These are phyloP conservation scores for Aureobasidium pullulans DNA, from an alignment of 2,329 filamentous ascomycete species.

Conservation along the genomic window DNA sequence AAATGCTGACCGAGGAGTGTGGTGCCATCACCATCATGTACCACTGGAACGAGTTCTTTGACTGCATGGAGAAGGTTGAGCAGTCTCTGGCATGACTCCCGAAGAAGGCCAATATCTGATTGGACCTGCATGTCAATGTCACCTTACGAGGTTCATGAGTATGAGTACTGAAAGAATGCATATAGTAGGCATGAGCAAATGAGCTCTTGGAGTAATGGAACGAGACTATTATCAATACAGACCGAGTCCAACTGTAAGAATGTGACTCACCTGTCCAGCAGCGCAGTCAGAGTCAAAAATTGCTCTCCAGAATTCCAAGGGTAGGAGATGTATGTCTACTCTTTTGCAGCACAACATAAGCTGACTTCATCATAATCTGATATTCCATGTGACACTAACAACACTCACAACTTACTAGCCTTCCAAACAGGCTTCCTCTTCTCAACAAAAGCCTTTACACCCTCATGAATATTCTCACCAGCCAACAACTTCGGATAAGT, in stretches of 20 bases:
- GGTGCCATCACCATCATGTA: slow-evolving; percentile 44
- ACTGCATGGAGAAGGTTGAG: slow-evolving; percentile 43
- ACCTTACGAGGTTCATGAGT: slow-evolving; percentile 4
- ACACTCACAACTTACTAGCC: slow-evolving; percentile 30
- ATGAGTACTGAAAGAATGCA: background rate
- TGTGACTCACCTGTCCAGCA: no score
- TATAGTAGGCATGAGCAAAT: background rate
- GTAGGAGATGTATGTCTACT: no score
- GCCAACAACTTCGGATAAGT: slow-evolving; percentile 54
- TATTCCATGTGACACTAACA: no score
- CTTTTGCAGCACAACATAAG: no score
- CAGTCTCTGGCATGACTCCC: slow-evolving; percentile 17
- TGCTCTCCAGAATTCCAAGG: no score
- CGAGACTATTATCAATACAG: no score
- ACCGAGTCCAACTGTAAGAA: no score
- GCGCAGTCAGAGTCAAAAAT: no score
- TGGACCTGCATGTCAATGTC: background rate
- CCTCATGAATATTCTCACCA: slow-evolving; percentile 68
- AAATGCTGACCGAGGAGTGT: slow-evolving; percentile 41
- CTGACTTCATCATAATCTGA: no score
- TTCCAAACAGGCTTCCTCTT: slow-evolving; percentile 63
- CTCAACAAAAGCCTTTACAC: slow-evolving; percentile 68
- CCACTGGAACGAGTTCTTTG: slow-evolving; percentile 46
- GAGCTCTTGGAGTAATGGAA: background rate
- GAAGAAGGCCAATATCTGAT: slow-evolving; percentile 8